Evolutionary conservation across 768 basidiomycete genomes (phyloP), one percentile per base, ranked within the genome.

Genomic region (Pulveroboletus frians): DNA sequence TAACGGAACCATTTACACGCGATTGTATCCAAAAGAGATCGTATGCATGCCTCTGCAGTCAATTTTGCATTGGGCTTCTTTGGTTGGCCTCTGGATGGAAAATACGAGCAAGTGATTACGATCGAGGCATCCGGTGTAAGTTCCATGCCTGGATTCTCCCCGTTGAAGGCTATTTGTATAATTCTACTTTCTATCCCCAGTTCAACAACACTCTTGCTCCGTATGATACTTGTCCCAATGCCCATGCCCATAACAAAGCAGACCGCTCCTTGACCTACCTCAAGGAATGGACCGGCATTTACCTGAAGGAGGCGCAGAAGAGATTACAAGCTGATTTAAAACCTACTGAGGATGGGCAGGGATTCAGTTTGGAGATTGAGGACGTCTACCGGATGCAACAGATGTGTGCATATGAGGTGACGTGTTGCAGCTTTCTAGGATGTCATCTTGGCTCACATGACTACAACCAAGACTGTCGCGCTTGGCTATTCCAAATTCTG

Each of bases 401-500:
- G 65, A 73, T 86, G 67, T 93, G 92, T 57, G 81, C 89, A 6
- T 92, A 92, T 55, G 91, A 93, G 76, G 87, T 84, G 43, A 4
- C 13, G 34, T 43, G 30, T 43, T 15, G 9, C 9, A 6, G 1
- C 23, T 41, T 7, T 14, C 21, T 7, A 7, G 4, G 8, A 1
- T 35, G 14, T 27, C 0, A 14, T 18, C 6, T 32, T 8, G n/a
- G 30, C 47, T 51, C 38, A 57, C n/a, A 27, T 17, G 30, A n/a
- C 6, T n/a, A 26, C 37, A 5, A 17, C 31, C 11, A 46, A 89
- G 87, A 93, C 94, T 15, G 94, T 95, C 39, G 88, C 91, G 0
- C 75, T 95, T 10, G 92, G 91, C 9, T 94, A 91, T 62, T 92
- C 90, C 14, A 85, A 83, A 54, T 97, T 94, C 70, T 97, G 92